Evolutionary conservation across 495 filamentous ascomycete species (phyloP), one percentile per base, ranked within the genome.

Genomic region (Penicillium tannophilum): DNA sequence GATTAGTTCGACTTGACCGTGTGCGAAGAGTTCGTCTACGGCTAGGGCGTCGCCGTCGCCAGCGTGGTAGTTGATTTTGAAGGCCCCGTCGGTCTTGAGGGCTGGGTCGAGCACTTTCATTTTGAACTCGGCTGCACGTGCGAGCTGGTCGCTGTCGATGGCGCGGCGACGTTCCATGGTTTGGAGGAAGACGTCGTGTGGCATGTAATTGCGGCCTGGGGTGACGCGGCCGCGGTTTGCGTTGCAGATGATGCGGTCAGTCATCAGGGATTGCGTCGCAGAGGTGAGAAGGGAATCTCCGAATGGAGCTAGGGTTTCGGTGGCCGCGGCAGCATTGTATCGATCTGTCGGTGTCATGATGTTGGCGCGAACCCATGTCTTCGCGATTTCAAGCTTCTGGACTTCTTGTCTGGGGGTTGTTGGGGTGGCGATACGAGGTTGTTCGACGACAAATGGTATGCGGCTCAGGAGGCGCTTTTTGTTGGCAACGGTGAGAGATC

Each of bases 11-110:
- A 95, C 69, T 17, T 81, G 78, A 0, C 84, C 81, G 26, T 79
- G 56, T 0, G 87, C 85, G 36, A 87, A 73, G 24, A 96, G 79
- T 64, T 92, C 90, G 23, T 86, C 77, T 45, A 91, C 58, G 6
- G 84, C 88, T 64, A 95, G 79, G 41, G 89, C 83, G 35, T 86
- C 81, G 19, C 89, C 89, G 63, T 94, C 87, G 39, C 75, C 69
- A 24, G 72, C 75, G 36, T 64, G 56, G 52, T 79, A 76, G 17
- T 61, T 54, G 8, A 78, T 43, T 11, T 74, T 67, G 36, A 59
- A 58, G 1, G 54, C 26, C 2, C 68, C 69, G 6, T 73, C 69
- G 2, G 63, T 56, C 20, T 72, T 73, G 61, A 90, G 83, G 8
- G 72, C 70, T 3, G 69, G 65, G 61, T 91, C 88, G 2, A 91